phyloP scores from a whole-genome alignment of 2,329 filamentous ascomycete genomes.

The Ophiognomonia clavigignenti-juglandacearum region DNA sequence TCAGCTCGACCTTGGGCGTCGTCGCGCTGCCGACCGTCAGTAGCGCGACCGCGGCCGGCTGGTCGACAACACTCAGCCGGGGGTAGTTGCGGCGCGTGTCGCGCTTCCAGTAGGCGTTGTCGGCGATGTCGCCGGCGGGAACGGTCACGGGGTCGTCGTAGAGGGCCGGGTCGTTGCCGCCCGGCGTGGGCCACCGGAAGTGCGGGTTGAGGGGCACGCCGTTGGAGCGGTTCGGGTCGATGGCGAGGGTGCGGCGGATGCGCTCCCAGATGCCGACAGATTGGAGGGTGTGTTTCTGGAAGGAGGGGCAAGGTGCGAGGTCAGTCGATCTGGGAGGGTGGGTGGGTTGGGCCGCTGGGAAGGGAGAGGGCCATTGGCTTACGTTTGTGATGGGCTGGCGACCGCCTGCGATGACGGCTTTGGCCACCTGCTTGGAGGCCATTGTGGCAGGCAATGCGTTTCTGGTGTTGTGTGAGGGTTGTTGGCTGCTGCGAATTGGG shows the following conservation, averaged over 20 bases:
- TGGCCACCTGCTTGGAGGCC: constrained; percentile 52
- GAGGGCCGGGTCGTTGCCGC: constrained; percentile 60
- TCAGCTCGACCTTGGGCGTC: constrained; percentile 74
- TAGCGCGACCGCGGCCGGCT: constrained; percentile 80
- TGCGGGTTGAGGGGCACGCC: constrained; percentile 90
- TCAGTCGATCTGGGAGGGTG: not conserved
- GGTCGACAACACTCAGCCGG: constrained; percentile 70
- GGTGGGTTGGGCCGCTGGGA: constrained; percentile 12
- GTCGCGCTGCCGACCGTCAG: constrained; percentile 79
- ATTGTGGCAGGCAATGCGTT: constrained; percentile 38
- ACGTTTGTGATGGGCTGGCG: constrained; percentile 57
- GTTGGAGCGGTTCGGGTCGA: constrained; percentile 85
- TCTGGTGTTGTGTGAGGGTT: constrained; percentile 4
- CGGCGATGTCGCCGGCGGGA: constrained; percentile 81
- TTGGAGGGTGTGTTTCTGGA: constrained; percentile 92
- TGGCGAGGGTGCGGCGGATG: constrained; percentile 70
- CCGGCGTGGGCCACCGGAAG: constrained; percentile 83
- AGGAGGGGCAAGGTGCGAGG: no score
- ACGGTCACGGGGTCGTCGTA: constrained; percentile 81
- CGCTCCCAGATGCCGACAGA: constrained; percentile 84
- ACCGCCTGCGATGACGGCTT: constrained; percentile 48
- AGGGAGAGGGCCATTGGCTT: constrained; percentile 24
- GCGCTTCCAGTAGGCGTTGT: constrained; percentile 96
- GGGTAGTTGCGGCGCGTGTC: constrained; percentile 82
- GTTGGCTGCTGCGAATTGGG: constrained; percentile 1